Percentiles rank a stretch among this genome's conserved stretches.
Conservation (phyloP, 495 filamentous ascomycete genomes). For the Amorphotheca resinae region DNA sequence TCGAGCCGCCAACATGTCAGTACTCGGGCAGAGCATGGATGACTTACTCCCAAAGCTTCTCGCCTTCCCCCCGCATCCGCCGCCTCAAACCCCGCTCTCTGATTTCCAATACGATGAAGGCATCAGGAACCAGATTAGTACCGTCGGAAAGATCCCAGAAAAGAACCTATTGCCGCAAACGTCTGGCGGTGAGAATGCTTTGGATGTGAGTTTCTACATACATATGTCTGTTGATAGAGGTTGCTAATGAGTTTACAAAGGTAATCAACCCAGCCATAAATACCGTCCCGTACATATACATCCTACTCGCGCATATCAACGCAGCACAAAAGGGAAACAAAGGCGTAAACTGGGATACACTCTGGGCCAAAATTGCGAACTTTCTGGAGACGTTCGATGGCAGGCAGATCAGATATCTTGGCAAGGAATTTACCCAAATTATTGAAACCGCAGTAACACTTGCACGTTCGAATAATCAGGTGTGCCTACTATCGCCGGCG, state of each 20-base stretch:
- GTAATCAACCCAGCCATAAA: conserved; percentile 21
- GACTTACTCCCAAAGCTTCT: conserved; percentile 26
- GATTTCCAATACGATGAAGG: conserved; percentile 27
- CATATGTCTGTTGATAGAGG: background rate
- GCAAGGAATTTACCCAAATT: conserved; percentile 38
- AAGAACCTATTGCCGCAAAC: conserved; percentile 21
- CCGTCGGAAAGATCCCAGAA: conserved; percentile 22
- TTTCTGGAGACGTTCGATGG: conserved; percentile 45
- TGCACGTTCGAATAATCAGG: conserved; percentile 31
- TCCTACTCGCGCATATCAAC: conserved; percentile 15
- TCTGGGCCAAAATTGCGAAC: conserved; percentile 35
- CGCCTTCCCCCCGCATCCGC: conserved; percentile 30
- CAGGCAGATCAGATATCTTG: conserved; percentile 46
- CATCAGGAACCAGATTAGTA: conserved; percentile 21
- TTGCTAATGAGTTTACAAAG: conserved; percentile 9
- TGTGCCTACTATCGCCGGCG: conserved; percentile 16
- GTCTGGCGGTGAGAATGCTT: conserved; percentile 24
- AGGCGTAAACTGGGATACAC: conserved; percentile 5
- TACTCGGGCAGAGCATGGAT: conserved; percentile 20
- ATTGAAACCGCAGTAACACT: conserved; percentile 33
- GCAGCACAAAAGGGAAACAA: conserved; percentile 10
- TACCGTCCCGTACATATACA: conserved; percentile 19
- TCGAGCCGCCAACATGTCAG: background rate
- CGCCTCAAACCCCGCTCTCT: conserved; percentile 22
- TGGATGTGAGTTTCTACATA: conserved; percentile 22